A percentile compares a stretch with the other conserved stretches of the same genome.
These are phyloP conservation scores for Rutstroemia sp. DNA, from an alignment of 2,329 filamentous ascomycete genomes.

Conservation along the genomic window DNA sequence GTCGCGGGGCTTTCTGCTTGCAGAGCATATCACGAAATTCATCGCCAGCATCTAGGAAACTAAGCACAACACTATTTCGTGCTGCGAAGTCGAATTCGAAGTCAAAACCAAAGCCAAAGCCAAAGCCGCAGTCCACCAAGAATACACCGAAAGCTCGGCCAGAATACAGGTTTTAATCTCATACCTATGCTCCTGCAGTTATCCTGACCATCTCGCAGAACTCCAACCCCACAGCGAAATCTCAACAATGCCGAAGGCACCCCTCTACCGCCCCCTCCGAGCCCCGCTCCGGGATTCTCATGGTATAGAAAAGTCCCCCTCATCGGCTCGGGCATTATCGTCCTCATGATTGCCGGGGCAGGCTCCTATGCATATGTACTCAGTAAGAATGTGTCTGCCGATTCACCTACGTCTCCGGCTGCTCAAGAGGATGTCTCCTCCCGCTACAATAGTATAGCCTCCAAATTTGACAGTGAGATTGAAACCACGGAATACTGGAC, in stretches of 20 bases:
- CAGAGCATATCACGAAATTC: background rate
- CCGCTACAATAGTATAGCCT: conserved; percentile 34
- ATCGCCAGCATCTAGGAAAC: background rate
- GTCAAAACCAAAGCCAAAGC: background rate
- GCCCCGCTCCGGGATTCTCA: background rate
- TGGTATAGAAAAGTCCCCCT: conserved; percentile 21
- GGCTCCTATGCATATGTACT: conserved; percentile 31
- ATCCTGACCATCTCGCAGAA: conserved; percentile 11
- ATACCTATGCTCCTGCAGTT: background rate
- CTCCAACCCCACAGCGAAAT: conserved; percentile 13
- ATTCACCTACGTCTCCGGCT: conserved; percentile 12
- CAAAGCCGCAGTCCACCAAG: background rate
- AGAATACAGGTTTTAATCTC: conserved; percentile 3
- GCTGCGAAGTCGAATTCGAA: background rate
- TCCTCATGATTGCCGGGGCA: conserved; percentile 14
- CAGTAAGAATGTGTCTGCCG: conserved; percentile 20
- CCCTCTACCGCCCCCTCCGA: background rate
- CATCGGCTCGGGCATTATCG: conserved; percentile 14
- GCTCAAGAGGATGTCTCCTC: conserved; percentile 26
- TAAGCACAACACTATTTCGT: conserved; percentile 4
- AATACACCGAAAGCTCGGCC: background rate
- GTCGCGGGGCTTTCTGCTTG: background rate
- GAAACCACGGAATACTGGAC: conserved; percentile 49
- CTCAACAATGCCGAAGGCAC: background rate
- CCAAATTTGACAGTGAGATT: conserved; percentile 51